Conservation (phyloP, 495 filamentous ascomycete genomes). For the Bombardia bombarda region DNA sequence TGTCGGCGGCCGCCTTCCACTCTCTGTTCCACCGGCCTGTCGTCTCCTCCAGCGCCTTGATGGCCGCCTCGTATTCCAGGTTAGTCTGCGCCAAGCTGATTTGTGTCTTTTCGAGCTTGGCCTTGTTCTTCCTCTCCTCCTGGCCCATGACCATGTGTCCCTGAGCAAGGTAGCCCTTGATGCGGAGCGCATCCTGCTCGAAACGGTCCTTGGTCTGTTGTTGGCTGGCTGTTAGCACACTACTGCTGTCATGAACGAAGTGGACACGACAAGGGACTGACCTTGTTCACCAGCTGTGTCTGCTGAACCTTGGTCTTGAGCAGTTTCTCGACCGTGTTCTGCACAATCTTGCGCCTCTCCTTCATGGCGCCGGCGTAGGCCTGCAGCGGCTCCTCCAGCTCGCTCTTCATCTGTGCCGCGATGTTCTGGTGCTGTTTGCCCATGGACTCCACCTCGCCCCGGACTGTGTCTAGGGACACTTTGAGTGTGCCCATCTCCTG, state of each 20-base stretch:
- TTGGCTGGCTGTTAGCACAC: neutral
- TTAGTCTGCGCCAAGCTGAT: conserved; percentile 86
- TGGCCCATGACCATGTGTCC: conserved; percentile 99
- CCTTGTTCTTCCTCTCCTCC: conserved; percentile 97
- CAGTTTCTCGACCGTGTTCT: conserved; percentile 84
- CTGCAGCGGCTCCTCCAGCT: conserved; percentile 89
- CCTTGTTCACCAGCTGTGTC: conserved; percentile 86
- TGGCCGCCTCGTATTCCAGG: conserved; percentile 84
- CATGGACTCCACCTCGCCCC: conserved; percentile 89
- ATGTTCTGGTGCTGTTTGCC: conserved; percentile 87
- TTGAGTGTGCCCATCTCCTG: conserved; percentile 77
- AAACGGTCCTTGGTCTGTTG: conserved; percentile 78
- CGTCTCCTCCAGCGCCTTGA: conserved; percentile 92
- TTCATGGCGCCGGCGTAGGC: conserved; percentile 92
- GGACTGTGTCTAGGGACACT: conserved; percentile 74
- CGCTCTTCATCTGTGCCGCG: conserved; percentile 88
- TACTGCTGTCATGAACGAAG: neutral
- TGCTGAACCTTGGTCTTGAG: conserved; percentile 90
- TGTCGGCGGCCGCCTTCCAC: conserved; percentile 97
- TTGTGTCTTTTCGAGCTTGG: conserved; percentile 97
- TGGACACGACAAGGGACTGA: conserved; percentile 20
- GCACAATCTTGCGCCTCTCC: conserved; percentile 92
- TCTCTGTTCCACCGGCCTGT: conserved; percentile 94
- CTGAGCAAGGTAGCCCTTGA: conserved; percentile 96
- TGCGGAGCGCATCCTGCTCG: conserved; percentile 95